Evolutionary conservation across 768 basidiomycete genomes (phyloP), one percentile per base, ranked within the genome.

Genomic region (Russula vinacea): DNA sequence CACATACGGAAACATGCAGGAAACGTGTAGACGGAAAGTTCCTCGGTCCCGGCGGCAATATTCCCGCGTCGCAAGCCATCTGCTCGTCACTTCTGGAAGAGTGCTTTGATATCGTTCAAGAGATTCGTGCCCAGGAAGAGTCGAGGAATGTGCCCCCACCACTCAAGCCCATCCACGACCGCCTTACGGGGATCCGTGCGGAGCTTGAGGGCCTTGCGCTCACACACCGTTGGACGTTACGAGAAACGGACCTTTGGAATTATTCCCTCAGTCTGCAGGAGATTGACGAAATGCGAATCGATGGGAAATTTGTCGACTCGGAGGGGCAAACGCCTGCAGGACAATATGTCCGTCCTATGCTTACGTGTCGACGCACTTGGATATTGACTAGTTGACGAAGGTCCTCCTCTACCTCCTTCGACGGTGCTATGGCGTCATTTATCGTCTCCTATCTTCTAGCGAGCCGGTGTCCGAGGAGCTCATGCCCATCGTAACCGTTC

Each of bases 391-490:
- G 16, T 22, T 42, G 51, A 35, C 60, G n/a, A 54, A 98, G 95
- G 94, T 95, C 26, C 78, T 98, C 51, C 81, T 99, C 26, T 99
- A 97, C 74, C 83, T 98, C 42, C 80, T 99, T 58, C 80, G 96
- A 70, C 84, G 96, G 73, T 99, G 97, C 78, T 95, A 98, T 74
- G 96, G 96, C 66, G 82, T 98, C 57, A 95, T 97, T 69, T 98
- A 98, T 75, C 84, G 89, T 33, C 76, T 99, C 55, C 83, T 99
- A 66, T 94, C 94, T 29, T 94, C 94, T 22, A 93, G 91, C 67
- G 96, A 98, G 76, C 97, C 97, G 0, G 94, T 99, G 2, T 96
- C 94, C 0, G 97, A 99, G 75, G 97, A 98, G 74, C 78, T 99
- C 17, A 98, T 98, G 91, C 95, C 95, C 6, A 84, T 97, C 44